phyloP scores from a whole-genome alignment of 306 rosid species.

The Aeschynomene evenia region DNA sequence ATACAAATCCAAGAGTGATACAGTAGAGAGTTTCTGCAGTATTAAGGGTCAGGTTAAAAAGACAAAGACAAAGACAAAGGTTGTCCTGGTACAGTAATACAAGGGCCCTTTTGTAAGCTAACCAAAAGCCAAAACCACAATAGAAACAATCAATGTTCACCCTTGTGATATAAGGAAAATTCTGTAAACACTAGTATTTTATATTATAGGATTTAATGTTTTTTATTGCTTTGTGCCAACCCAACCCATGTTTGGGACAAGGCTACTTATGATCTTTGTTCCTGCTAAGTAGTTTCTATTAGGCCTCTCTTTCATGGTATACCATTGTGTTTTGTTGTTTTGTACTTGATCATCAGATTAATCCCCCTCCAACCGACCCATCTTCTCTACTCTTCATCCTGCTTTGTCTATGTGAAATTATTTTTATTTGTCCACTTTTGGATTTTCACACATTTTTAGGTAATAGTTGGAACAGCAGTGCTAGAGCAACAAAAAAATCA shows the following conservation, averaged over 20 bases:
- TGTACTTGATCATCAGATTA: slow-evolving; percentile 15
- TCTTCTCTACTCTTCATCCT: neutral
- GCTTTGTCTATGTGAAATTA: too few species aligned
- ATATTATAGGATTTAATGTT: neutral
- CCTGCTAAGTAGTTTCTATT: slow-evolving; percentile 7
- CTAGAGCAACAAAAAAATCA: too few species aligned
- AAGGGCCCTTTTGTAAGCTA: slow-evolving; percentile 28
- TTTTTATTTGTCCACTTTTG: too few species aligned
- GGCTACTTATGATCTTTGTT: slow-evolving; percentile 1
- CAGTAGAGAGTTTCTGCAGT: slow-evolving; percentile 5
- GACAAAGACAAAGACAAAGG: neutral
- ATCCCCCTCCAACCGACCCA: slow-evolving; percentile 13
- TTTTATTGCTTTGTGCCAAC: slow-evolving; percentile 40
- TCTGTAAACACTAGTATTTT: neutral
- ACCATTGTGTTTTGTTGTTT: slow-evolving; percentile 21
- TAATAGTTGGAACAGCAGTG: too few species aligned
- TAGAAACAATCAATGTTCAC: slow-evolving; percentile 37
- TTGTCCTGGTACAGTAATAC: slow-evolving; percentile 27
- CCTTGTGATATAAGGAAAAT: slow-evolving; percentile 27
- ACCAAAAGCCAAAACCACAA: slow-evolving; percentile 42
- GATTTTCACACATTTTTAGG: too few species aligned
- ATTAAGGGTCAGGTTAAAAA: slow-evolving; percentile 26
- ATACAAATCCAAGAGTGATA: slow-evolving; percentile 5
- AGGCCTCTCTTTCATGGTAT: neutral
- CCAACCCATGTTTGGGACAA: slow-evolving; percentile 28